A percentile compares a stretch with the other conserved stretches of the same genome.
phyloP scores from a whole-genome alignment of 148 eudicot genomes.

The Rhododendron vialii region DNA sequence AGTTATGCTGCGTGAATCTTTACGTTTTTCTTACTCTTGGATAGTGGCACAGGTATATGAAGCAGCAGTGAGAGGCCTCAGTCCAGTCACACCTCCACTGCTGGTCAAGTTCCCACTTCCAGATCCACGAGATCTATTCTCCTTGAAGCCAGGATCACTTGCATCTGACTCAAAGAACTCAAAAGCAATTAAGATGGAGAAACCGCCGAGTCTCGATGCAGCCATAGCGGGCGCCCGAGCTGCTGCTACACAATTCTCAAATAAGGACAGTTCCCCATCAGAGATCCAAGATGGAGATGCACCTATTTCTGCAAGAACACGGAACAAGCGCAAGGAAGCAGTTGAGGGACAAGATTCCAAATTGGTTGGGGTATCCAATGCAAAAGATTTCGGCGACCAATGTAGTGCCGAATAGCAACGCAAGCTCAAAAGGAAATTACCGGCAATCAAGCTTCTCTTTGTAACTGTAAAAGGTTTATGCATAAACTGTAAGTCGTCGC shows the following conservation, averaged over 20 bases:
- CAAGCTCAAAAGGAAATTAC: background rate
- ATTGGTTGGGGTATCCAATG: background rate
- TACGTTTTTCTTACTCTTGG: background rate
- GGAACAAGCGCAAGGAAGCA: slow-evolving; percentile 23
- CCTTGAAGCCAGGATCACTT: slow-evolving; percentile 61
- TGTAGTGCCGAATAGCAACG: background rate
- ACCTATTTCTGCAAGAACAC: slow-evolving; percentile 50
- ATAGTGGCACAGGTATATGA: slow-evolving; percentile 36
- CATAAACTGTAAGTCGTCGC: background rate
- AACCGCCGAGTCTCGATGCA: slow-evolving; percentile 40
- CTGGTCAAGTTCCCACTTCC: slow-evolving; percentile 52
- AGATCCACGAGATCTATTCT: slow-evolving; percentile 45
- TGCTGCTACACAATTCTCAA: slow-evolving; percentile 63
- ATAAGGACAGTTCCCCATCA: slow-evolving; percentile 18
- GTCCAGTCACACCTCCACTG: slow-evolving; percentile 30
- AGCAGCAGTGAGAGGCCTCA: slow-evolving; percentile 47
- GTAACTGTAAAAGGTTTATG: no score
- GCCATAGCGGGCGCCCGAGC: slow-evolving; percentile 69
- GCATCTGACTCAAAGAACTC: slow-evolving; percentile 16
- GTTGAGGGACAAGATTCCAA: slow-evolving; percentile 10
- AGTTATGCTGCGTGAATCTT: background rate
- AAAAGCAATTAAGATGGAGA: slow-evolving; percentile 24
- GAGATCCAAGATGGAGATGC: slow-evolving; percentile 6
- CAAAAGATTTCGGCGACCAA: background rate
- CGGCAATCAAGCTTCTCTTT: background rate